A percentile compares a stretch with the other conserved stretches of the same genome.
Conservation (phyloP, 2,329 filamentous ascomycete species). For the Aquanectria penicillioides region DNA sequence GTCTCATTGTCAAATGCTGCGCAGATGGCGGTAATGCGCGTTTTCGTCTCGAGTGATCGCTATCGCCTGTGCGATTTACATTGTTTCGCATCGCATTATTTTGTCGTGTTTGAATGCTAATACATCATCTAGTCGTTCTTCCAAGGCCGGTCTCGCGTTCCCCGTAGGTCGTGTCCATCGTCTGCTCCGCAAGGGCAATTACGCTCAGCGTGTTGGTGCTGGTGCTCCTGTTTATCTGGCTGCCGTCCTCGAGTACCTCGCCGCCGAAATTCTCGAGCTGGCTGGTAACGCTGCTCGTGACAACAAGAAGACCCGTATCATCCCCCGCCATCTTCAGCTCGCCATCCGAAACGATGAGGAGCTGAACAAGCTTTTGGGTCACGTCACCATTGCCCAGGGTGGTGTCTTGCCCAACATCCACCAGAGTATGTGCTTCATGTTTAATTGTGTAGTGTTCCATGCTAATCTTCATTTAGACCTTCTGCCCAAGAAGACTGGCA, state of each 20-base stretch:
- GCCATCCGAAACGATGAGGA: constrained; percentile 99
- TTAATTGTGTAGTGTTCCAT: constrained; percentile 3
- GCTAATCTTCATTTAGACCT: constrained; percentile 76
- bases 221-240: constrained; percentile 97
- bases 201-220: constrained; percentile 98
- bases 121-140: constrained; percentile 78
- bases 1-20: no score
- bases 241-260: constrained; percentile 97
- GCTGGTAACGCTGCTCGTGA: constrained; percentile 98
- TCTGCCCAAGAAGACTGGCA: constrained; percentile 98
- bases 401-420: constrained; percentile 98
- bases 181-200: constrained; percentile 99
- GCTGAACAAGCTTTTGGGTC: constrained; percentile 97
- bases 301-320: constrained; percentile 99
- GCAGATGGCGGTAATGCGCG: no score
- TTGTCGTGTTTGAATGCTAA: no score
- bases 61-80: no score
- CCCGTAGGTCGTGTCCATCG: constrained; percentile 99
- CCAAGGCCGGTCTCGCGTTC: constrained; percentile 99
- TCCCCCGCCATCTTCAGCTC: constrained; percentile 97
- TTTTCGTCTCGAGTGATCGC: no score
- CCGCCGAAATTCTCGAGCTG: constrained; percentile 98
- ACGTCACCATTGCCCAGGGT: constrained; percentile 96
- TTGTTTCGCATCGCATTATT: no score
- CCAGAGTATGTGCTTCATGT: constrained; percentile 77